Base-by-base conservation (phyloP, 139 green algal species). In the Closterium sp. region DNA sequence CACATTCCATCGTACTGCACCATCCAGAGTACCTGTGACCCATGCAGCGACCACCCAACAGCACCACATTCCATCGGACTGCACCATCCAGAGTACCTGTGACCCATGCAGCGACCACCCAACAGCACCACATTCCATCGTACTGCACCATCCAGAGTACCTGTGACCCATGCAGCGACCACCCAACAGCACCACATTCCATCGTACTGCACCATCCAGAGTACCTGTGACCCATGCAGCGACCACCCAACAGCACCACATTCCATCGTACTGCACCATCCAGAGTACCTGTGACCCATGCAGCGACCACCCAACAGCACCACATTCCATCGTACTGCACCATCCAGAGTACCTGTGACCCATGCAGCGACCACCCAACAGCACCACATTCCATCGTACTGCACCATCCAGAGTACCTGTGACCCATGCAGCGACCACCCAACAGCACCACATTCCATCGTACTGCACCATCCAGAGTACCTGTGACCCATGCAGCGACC, bases 151-250 rank as follows among this genome's bases (percentile, higher is more conserved):
- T 9, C 73, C 84, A 87, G 24, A 28, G 21, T 24, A 87, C 84
- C 84, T 45, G 98, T 98, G 32, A 98, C 97, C 1, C 97, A 95
- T 22, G 87, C 27, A 1, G 95, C 95, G 24, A n/a, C n/a, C n/a
- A n/a, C n/a, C n/a, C 73, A 27, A 28, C 73, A 86, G 4, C 73
- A 86, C 24, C 73, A 86, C 9, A 4, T 9, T 9, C 0, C 73
- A 86, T 86, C 73, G 4, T 4, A 86, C 24, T 9, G 27, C 73
- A 27, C 24, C 73, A 86, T 9, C 73, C 84, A 87, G 24, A 28
- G 21, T 24, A 87, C 84, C 84, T 45, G 98, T 98, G 32, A 98
- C 97, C 1, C 97, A 95, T 22, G 87, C 27, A 1, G 95, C 95
- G 24, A n/a, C n/a, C n/a, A n/a, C n/a, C n/a, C 73, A 27, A 28